Evolutionary conservation across 2,329 filamentous ascomycete genomes (phyloP).

Genomic region (Botrytis sinoallii): DNA sequence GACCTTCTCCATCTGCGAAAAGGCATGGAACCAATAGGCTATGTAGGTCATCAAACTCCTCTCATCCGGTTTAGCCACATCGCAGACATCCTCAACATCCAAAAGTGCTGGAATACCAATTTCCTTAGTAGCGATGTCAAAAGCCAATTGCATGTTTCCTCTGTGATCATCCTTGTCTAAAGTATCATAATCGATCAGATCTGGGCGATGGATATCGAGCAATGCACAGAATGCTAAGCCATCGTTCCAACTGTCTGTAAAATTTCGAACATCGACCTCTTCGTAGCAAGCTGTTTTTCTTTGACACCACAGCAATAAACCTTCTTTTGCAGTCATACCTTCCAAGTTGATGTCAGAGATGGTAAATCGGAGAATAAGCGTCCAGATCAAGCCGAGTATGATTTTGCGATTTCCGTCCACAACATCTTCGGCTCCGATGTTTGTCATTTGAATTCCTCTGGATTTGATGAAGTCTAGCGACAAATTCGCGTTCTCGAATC

Average conservation of each 20-base stretch:
- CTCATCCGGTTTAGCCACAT: conserved; percentile 94
- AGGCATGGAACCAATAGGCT: conserved; percentile 99
- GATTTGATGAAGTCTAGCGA: conserved; percentile 90
- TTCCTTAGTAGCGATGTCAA: conserved; percentile 92
- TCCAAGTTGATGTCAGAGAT: conserved; percentile 99
- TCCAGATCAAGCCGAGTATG: conserved; percentile 96
- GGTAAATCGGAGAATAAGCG: conserved; percentile 93
- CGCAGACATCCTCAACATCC: conserved; percentile 96
- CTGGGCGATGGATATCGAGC: conserved; percentile 92
- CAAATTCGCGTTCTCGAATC: conserved; percentile 97
- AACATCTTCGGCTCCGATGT: conserved; percentile 96
- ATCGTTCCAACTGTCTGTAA: conserved; percentile 95
- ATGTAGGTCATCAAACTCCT: conserved; percentile 99
- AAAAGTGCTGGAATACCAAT: conserved; percentile 95
- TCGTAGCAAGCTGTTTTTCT: conserved; percentile 98
- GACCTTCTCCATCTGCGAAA: conserved; percentile 97
- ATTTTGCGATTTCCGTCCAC: conserved; percentile 98
- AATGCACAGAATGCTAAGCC: conserved; percentile 94
- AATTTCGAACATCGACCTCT: conserved; percentile 92
- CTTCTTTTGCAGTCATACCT: conserved; percentile 96
- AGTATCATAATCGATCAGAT: conserved; percentile 93
- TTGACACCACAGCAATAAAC: conserved; percentile 93
- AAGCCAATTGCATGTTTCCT: conserved; percentile 97
- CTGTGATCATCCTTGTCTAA: conserved; percentile 92
- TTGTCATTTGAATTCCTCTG: conserved; percentile 92